Evolutionary conservation across 306 rosid genomes (phyloP), one percentile per base, ranked within the genome.

Genomic region (Acmispon strigosus): DNA sequence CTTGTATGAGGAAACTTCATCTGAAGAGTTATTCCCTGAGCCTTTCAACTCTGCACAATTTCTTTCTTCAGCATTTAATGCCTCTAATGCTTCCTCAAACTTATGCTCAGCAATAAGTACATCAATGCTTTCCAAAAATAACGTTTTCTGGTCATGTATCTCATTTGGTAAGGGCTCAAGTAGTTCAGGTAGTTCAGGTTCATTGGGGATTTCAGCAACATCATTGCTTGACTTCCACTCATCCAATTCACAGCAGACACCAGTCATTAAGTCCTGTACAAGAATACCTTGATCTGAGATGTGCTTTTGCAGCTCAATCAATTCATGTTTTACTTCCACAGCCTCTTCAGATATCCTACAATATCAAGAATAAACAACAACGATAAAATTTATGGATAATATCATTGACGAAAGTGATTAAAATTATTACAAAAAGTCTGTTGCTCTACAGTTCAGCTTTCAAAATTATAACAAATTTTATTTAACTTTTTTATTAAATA

Each of bases 281-380:
- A 91, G 86, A 79, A 91, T 89, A 70, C 97, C 87, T 75, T 94
- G 99, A 44, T 92, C 78, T 42, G 96, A 91, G 62, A 86, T 87
- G 83, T 91, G 96, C 84, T 94, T 91, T 79, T 53, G 91, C 76
- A 94, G 82, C 86, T 94, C 99, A 73, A 86, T 82, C 80, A 91
- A 80, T 72, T 91, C 96, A 82, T 91, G 97, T 62, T 94, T 85
- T 82, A 90, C 92, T 83, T 94, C 96, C 73, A 86, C 92, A 19
- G 97, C 96, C 85, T 94, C 99, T 76, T 91, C 99, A 80, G 96
- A 89, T 80, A 94, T 89, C 88, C 99, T 94, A 75, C 62, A 87
- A 57, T 41, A 66, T 36, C 53, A 66, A 61, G 19, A 75, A 73
- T 32, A 69, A 63, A 63, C 42, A 66, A 47, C 4, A 62, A 70